Conservation (phyloP, 805 yeast genomes). For the Candida sphagnicola region DNA sequence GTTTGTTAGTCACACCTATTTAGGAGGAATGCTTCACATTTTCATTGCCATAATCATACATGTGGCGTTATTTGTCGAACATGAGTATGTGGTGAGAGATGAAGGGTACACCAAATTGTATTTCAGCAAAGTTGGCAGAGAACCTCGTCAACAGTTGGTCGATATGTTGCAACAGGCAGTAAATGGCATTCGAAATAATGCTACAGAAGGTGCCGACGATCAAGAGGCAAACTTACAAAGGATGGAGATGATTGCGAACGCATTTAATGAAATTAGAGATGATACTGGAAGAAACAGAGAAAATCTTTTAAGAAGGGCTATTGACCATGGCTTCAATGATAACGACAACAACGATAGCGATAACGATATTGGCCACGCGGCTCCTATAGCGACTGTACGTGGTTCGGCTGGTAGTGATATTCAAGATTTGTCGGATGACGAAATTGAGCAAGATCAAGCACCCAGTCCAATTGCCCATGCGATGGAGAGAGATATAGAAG, state of each 20-base stretch:
- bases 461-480: background rate
- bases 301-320: slow-evolving; percentile 18
- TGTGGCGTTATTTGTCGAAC: slow-evolving; percentile 50
- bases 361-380: slow-evolving; percentile 13
- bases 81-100: slow-evolving; percentile 70
- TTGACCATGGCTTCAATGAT: slow-evolving; percentile 9
- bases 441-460: background rate
- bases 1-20: slow-evolving; percentile 29
- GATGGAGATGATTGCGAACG: slow-evolving; percentile 22
- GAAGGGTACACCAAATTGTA: slow-evolving; percentile 62
- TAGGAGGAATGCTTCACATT: slow-evolving; percentile 37
- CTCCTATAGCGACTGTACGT: background rate
- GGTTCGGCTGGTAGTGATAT: slow-evolving; percentile 2
- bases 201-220: slow-evolving; percentile 15
- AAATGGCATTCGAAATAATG: slow-evolving; percentile 20
- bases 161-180: slow-evolving; percentile 33
- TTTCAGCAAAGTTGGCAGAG: slow-evolving; percentile 56
- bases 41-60: slow-evolving; percentile 37
- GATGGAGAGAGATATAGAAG: no score
- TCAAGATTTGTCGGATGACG: slow-evolving; percentile 1
- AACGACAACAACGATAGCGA: slow-evolving; percentile 8
- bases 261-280: slow-evolving; percentile 23
- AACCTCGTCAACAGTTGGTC: slow-evolving; percentile 38
- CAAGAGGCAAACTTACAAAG: slow-evolving; percentile 20
- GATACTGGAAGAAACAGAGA: slow-evolving; percentile 7